Base-by-base conservation (phyloP, 495 filamentous ascomycete genomes). In the Massariosphaeria phaeospora region DNA sequence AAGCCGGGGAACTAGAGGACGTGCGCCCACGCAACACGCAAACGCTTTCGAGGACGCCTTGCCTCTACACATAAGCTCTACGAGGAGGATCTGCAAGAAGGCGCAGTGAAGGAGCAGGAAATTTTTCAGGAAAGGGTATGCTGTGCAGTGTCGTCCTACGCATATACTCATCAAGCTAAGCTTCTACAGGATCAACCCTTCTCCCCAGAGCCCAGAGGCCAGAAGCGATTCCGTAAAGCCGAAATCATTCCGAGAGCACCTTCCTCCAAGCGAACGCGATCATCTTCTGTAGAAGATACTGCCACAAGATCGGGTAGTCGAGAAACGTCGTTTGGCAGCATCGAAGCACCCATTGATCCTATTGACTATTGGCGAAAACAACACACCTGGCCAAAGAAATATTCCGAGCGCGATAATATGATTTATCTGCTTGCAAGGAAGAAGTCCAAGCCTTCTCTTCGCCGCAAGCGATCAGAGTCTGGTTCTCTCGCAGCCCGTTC, bases 391-490 rank as follows among this genome's bases (percentile, higher is more conserved):
- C 47, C 47, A 24, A n/a, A 15, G 25, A 26, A 36, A 26, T 50
- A 38, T 15, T 50, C 15, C 21, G 18, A 38, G 1, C 21, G 11
- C 12, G 31, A 36, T 11, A 26, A 38, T 30, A 50, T 20, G 21
- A 50, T 17, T 39, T 20, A 39, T 50, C 18, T 38, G 5, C 39
- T 29, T 57, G 66, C 66, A 18, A 69, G 63, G 58, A 72, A 66
- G 64, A 67, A 62, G 53, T 69, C 67, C 12, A 61, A 55, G 12
- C 49, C 66, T 13, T 66, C 64, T 45, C 57, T 66, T 52, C 50
- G 62, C 30, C 54, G 68, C 13, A 75, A 74, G 45, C 56, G 47
- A 66, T 74, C 44, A 6, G n/a, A n/a, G 31, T n/a, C n/a, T n/a
- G 64, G 67, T 48, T 42, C 67, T 62, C 47, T 44, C 29, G 23